These are phyloP conservation scores for Cladosporium sp. DNA, from an alignment of 2,329 filamentous ascomycete species.

Conservation along the genomic window DNA sequence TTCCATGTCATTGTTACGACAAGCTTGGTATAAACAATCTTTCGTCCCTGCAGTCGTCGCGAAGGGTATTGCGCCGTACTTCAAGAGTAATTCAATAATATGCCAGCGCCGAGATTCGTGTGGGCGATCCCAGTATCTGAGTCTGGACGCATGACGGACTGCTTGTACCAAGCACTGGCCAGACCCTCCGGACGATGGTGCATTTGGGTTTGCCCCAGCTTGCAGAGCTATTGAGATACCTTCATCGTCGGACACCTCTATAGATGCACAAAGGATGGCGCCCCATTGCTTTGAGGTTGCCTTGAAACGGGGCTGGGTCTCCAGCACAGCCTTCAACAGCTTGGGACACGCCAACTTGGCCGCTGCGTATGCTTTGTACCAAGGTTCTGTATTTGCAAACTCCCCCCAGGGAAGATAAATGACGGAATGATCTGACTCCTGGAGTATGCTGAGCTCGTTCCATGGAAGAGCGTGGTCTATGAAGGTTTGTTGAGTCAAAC, in stretches of 20 bases:
- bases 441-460: background rate
- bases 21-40: background rate
- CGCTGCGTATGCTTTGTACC: background rate
- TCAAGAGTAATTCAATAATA: background rate
- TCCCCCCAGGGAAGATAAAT: no score
- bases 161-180: background rate
- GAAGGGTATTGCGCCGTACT: background rate
- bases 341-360: background rate
- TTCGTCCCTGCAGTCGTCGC: background rate
- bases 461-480: background rate
- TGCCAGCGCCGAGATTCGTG: no score
- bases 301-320: background rate
- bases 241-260: background rate
- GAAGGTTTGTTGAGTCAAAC: background rate
- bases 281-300: background rate
- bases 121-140: no score
- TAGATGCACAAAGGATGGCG: background rate
- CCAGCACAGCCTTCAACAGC: background rate
- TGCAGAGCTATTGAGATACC: background rate
- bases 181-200: background rate
- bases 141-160: background rate
- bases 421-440: no score
- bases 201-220: background rate
- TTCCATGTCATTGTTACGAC: background rate
- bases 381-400: no score